These are phyloP conservation scores for Coniochaeta ligniaria DNA, from an alignment of 2,329 filamentous ascomycete species.

Conservation along the genomic window DNA sequence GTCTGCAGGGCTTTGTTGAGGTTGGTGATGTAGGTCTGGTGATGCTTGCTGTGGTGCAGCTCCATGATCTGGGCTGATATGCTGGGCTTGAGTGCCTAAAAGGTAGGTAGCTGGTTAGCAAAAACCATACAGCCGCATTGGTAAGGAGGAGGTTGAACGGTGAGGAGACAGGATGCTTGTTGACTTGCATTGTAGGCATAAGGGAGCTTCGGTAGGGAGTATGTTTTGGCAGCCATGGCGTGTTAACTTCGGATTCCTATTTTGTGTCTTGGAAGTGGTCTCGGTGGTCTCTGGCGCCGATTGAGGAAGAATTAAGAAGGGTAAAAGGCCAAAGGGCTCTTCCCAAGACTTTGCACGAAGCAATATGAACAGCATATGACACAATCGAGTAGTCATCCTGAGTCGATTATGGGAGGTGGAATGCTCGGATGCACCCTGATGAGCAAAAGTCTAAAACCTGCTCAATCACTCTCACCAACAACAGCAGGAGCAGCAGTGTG, in stretches of 20 bases:
- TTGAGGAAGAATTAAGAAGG: too few relatives aligned
- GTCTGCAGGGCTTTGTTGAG: constrained; percentile 77
- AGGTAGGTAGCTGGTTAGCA: background rate
- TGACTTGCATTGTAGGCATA: too few relatives aligned
- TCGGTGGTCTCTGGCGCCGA: too few relatives aligned
- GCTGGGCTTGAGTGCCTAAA: constrained; percentile 48
- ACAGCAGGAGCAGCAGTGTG: too few relatives aligned
- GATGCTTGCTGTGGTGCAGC: constrained; percentile 89
- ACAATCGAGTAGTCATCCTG: too few relatives aligned
- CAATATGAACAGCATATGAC: too few relatives aligned
- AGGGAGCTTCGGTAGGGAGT: too few relatives aligned
- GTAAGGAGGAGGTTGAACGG: background rate
- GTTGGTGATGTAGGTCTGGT: constrained; percentile 73
- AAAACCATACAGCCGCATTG: background rate
- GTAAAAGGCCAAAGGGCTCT: background rate
- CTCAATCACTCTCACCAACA: background rate
- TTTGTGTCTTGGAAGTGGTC: too few relatives aligned
- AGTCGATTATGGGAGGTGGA: too few relatives aligned
- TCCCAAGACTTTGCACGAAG: background rate
- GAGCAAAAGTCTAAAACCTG: background rate
- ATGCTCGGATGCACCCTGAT: background rate
- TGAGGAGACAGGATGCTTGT: too few relatives aligned
- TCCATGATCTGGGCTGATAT: constrained; percentile 94
- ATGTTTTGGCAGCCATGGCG: too few relatives aligned
- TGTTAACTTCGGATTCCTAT: too few relatives aligned